Evolutionary conservation across 2,329 filamentous ascomycete genomes (phyloP), one percentile per base, ranked within the genome.

Genomic region (Trichoderma atrobrunneum): DNA sequence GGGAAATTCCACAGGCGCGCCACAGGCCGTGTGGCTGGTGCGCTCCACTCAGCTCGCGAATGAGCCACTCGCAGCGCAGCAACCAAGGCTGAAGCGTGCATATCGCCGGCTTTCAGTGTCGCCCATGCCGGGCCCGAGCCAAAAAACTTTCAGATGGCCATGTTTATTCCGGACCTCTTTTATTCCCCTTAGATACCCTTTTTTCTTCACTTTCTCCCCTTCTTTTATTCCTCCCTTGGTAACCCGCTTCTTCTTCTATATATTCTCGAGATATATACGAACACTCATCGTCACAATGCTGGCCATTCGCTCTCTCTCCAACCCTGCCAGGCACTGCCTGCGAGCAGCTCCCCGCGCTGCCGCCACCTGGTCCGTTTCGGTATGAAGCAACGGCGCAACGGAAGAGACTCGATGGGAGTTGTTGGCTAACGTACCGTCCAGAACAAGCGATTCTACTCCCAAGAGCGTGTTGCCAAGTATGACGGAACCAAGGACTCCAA

Each of bases 401-500:
- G 73, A 69, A 39, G 39, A 8, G 7, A 11, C 12, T 32, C 54
- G 48, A 24, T 43, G 26, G 39, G 51, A 39, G 1, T 16, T 7
- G 4, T 30, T 12, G 18, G 30, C 68, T 73, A 34, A 61, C 62
- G 28, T 21, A 18, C 14, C 4, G 11, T 54, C 7, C 75, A 89
- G 86, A 84, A 83, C 81, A 82, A 84, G 81, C 85, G 90, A 81
- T 88, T 83, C 84, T 95, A 91, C 86, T 89, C 89, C 74, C 84
- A 88, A 73, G 89, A 93, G 56, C 89, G 89, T 78, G 94, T 98
- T 79, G 96, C 95, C 83, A 93, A 96, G 87, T 99, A 98, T 87
- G 92, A 93, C 80, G 96, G 95, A 78, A 88, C 90, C 82, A 98
- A 97, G 87, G 93, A 93, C 81, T 86, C 91, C 81, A 92, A 95